phyloP scores from a whole-genome alignment of 768 basidiomycete genomes.

The Mycena galopus region DNA sequence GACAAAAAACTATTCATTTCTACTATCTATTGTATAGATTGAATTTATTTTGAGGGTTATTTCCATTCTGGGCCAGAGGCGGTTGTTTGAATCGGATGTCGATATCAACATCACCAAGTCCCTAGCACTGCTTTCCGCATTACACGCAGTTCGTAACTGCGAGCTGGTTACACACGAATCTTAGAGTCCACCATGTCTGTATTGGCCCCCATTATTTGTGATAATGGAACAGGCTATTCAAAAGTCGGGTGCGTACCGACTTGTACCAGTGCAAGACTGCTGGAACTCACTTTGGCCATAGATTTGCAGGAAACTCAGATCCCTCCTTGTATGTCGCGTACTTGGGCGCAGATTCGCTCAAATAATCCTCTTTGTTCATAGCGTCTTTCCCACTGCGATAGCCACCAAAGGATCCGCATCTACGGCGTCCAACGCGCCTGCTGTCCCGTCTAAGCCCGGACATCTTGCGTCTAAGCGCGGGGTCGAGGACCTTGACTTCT shows the following conservation, averaged over 20 bases:
- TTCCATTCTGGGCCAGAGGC: neutral
- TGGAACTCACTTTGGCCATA: constrained; percentile 44
- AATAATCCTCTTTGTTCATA: constrained; percentile 43
- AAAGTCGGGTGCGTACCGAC: constrained; percentile 88
- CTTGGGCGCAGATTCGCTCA: constrained; percentile 22
- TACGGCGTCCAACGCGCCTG: constrained; percentile 76
- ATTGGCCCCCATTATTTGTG: constrained; percentile 95
- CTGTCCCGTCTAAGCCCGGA: constrained; percentile 87
- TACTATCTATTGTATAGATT: no score
- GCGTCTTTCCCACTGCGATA: constrained; percentile 98
- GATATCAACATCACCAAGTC: neutral
- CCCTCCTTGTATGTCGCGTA: constrained; percentile 87
- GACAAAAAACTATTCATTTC: no score
- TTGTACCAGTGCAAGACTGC: neutral
- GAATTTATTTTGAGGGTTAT: no score
- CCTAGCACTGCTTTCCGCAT: constrained; percentile 14
- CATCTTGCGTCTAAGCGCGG: constrained; percentile 97
- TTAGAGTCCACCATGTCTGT: constrained; percentile 70
- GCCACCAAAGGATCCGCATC: constrained; percentile 85
- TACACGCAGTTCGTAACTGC: neutral
- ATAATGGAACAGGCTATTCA: constrained; percentile 97
- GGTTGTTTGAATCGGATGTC: neutral
- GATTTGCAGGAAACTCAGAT: constrained; percentile 98
- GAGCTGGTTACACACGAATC: no score
- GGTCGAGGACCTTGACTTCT: constrained; percentile 99